Conservation (phyloP, 805 yeast genomes). For the Candida qinlingensis region DNA sequence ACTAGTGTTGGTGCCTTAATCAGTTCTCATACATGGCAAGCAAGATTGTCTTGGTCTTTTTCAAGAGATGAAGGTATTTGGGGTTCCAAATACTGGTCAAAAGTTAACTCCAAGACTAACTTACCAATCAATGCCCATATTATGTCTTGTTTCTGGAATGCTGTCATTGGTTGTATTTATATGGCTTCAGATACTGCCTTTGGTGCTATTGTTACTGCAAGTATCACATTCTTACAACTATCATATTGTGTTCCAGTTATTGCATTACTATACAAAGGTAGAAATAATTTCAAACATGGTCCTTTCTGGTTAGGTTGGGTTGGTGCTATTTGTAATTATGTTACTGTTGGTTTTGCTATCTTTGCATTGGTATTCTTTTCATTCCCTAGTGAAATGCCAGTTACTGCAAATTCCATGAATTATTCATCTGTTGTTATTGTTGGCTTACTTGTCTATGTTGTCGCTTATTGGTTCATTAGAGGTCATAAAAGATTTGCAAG, state of each 20-base stretch:
- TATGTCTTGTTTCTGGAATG: slow-evolving; percentile 46
- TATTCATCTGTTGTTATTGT: slow-evolving; percentile 55
- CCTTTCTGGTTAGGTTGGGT: slow-evolving; percentile 62
- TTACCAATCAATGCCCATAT: slow-evolving; percentile 55
- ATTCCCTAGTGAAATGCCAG: slow-evolving; percentile 63
- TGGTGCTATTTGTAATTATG: slow-evolving; percentile 46
- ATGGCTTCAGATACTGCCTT: slow-evolving; percentile 65
- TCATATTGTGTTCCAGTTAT: slow-evolving; percentile 53
- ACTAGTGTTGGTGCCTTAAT: slow-evolving; percentile 56
- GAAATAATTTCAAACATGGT: slow-evolving; percentile 51
- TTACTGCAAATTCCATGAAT: slow-evolving; percentile 56
- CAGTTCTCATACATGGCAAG: slow-evolving; percentile 62
- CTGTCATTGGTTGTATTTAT: slow-evolving; percentile 52
- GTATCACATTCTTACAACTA: slow-evolving; percentile 49
- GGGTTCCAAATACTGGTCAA: slow-evolving; percentile 42
- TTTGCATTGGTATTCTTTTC: slow-evolving; percentile 59
- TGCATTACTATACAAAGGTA: slow-evolving; percentile 42
- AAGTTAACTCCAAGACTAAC: slow-evolving; percentile 41
- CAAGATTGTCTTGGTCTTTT: slow-evolving; percentile 62
- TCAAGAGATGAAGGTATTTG: slow-evolving; percentile 60
- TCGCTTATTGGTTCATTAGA: slow-evolving; percentile 47
- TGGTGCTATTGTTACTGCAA: slow-evolving; percentile 54
- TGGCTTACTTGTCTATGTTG: slow-evolving; percentile 38
- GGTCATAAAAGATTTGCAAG: slow-evolving; percentile 30
- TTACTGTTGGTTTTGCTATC: slow-evolving; percentile 50